phyloP scores from a whole-genome alignment of 2,329 filamentous ascomycete genomes.

The Metarhizium humberi region DNA sequence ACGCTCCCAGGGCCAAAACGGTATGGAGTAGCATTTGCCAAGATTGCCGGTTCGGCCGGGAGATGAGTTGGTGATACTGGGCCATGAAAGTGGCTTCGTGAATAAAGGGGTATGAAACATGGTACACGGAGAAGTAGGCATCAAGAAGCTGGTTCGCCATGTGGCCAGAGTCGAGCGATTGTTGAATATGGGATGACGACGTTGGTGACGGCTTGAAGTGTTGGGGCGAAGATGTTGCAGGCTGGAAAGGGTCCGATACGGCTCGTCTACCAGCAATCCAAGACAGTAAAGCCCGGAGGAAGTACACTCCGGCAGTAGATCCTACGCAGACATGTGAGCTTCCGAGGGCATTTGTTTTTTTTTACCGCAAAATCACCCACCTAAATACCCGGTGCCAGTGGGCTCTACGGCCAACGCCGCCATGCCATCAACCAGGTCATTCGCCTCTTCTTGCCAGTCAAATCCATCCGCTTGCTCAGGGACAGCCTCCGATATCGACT shows the following conservation, averaged over 20 bases:
- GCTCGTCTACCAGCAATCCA: slow-evolving; percentile 12
- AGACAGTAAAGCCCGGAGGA: slow-evolving; percentile 18
- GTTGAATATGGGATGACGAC: slow-evolving; percentile 8
- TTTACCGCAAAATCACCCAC: slow-evolving; percentile 2
- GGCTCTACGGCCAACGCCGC: slow-evolving; percentile 25
- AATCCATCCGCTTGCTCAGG: slow-evolving; percentile 21
- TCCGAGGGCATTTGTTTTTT: not conserved
- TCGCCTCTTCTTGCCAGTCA: slow-evolving; percentile 23
- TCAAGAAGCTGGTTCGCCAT: slow-evolving; percentile 20
- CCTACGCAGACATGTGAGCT: slow-evolving; percentile 7
- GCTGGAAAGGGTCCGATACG: not conserved
- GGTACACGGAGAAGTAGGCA: slow-evolving; percentile 34
- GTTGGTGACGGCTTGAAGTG: not conserved
- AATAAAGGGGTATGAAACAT: slow-evolving; percentile 34
- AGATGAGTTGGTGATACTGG: slow-evolving; percentile 22
- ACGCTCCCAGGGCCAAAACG: slow-evolving; percentile 28
- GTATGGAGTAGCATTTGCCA: slow-evolving; percentile 28
- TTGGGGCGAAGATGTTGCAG: not conserved
- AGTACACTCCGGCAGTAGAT: slow-evolving; percentile 21
- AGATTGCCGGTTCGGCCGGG: slow-evolving; percentile 17
- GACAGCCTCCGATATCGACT: slow-evolving; percentile 17
- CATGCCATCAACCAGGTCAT: slow-evolving; percentile 25
- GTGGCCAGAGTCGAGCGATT: slow-evolving; percentile 14
- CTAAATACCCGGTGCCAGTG: slow-evolving; percentile 24
- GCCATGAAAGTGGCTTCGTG: slow-evolving; percentile 35